phyloP scores from a whole-genome alignment of 2,329 filamentous ascomycete species.

The Fusarium musae region DNA sequence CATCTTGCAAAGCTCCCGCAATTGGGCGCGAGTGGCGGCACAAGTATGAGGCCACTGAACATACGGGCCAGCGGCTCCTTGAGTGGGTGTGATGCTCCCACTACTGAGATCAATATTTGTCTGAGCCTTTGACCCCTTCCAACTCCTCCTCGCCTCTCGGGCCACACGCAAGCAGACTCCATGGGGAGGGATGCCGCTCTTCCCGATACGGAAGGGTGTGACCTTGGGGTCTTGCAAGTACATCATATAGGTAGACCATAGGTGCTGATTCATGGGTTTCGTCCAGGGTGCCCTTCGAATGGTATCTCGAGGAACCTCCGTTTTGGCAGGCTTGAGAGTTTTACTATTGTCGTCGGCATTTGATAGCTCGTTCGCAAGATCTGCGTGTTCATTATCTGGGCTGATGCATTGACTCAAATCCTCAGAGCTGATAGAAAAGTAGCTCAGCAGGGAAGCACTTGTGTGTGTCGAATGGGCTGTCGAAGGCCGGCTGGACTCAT shows the following conservation, averaged over 20 bases:
- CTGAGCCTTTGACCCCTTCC: constrained; percentile 68
- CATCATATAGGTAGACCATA: constrained; percentile 73
- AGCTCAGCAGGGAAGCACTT: constrained; percentile 67
- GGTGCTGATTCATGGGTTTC: constrained; percentile 70
- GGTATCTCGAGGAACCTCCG: constrained; percentile 41
- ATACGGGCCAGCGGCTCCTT: constrained; percentile 57
- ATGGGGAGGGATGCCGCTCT: constrained; percentile 71
- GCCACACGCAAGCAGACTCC: constrained; percentile 73
- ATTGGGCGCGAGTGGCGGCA: constrained; percentile 69
- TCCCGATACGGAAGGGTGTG: constrained; percentile 72
- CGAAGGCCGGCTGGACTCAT: constrained; percentile 68
- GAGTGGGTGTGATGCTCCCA: constrained; percentile 67
- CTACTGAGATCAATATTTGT: constrained; percentile 54
- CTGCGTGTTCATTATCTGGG: constrained; percentile 54
- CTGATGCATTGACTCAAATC: constrained; percentile 64
- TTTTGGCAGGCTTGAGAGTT: constrained; percentile 45
- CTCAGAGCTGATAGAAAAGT: constrained; percentile 66
- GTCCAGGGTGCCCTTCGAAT: constrained; percentile 70
- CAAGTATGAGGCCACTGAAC: constrained; percentile 73
- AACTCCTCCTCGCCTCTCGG: constrained; percentile 73
- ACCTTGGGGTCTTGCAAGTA: constrained; percentile 75
- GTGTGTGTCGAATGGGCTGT: constrained; percentile 70
- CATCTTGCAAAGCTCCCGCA: constrained; percentile 70
- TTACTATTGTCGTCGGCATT: constrained; percentile 47
- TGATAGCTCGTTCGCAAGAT: constrained; percentile 40